Conservation (phyloP, 768 basidiomycete genomes). For the Phanerodontia chrysosporium region DNA sequence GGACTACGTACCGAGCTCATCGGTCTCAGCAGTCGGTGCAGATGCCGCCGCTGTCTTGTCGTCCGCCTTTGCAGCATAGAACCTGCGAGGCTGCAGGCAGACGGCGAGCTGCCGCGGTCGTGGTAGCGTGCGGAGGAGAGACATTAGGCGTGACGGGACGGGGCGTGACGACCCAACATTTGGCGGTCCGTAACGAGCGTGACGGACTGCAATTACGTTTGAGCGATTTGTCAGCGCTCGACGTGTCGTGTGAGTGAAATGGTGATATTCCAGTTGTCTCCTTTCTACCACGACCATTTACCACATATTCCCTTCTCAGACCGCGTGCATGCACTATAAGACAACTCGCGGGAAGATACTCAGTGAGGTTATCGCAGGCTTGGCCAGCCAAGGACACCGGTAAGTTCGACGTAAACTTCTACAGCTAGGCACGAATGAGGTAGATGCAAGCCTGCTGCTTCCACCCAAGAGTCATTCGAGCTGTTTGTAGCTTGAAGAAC, state of each 20-base stretch:
- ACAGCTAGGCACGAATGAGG: too few species aligned
- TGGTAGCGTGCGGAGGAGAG: constrained; percentile 21
- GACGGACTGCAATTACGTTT: neutral
- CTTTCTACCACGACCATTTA: too few species aligned
- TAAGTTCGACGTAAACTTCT: too few species aligned
- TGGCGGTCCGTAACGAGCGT: neutral
- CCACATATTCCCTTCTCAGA: too few species aligned
- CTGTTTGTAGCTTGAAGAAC: too few species aligned
- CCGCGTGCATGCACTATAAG: too few species aligned
- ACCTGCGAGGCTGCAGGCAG: constrained; percentile 18
- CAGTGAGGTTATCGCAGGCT: too few species aligned
- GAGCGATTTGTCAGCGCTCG: neutral
- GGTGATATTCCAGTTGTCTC: too few species aligned
- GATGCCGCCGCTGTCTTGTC: constrained; percentile 1
- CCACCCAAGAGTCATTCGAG: too few species aligned
- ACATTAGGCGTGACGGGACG: constrained; percentile 20
- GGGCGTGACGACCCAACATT: constrained; percentile 6
- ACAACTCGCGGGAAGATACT: too few species aligned
- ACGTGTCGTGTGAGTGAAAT: neutral
- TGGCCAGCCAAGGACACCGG: too few species aligned
- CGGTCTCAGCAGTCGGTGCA: neutral
- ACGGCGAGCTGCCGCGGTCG: constrained; percentile 20
- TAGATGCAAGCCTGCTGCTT: too few species aligned
- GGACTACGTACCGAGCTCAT: neutral
- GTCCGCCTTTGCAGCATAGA: constrained; percentile 17